Conservation (phyloP, 2,329 filamentous ascomycete species). For the Beauveria sp. region DNA sequence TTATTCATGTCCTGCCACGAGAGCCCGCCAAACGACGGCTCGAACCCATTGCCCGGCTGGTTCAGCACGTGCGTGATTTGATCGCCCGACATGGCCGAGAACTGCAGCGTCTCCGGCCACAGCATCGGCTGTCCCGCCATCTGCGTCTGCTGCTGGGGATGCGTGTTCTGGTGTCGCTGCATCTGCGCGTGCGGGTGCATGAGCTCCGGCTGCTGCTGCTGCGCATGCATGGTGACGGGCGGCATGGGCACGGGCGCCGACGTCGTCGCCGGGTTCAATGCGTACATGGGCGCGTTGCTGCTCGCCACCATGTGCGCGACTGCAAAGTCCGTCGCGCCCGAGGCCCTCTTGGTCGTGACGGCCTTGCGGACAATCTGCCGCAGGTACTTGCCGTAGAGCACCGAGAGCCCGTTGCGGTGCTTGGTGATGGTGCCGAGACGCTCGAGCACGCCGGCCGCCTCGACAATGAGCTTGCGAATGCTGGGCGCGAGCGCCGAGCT, state of each 20-base stretch:
- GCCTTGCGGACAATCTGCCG: constrained; percentile 36
- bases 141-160: constrained; percentile 11
- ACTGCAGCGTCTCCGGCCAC: constrained; percentile 49
- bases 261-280: not conserved
- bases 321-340: constrained; percentile 10
- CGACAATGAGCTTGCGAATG: constrained; percentile 57
- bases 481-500: constrained; percentile 54
- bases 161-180: constrained; percentile 4
- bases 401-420: constrained; percentile 60
- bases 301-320: not conserved
- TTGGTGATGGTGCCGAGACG: constrained; percentile 58
- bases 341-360: constrained; percentile 14
- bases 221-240: not conserved
- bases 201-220: not conserved
- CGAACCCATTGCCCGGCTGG: constrained; percentile 52
- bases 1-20: constrained; percentile 52
- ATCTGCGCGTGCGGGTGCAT: constrained; percentile 2
- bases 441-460: constrained; percentile 61
- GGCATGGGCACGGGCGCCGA: not conserved
- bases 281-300: not conserved
- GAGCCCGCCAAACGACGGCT: constrained; percentile 45
- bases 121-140: constrained; percentile 22
- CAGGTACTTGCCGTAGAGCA: constrained; percentile 39
- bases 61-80: constrained; percentile 61
- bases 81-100: constrained; percentile 63